Evolutionary conservation across 305 asterid species (phyloP).

Genomic region (Solanum hybrid): DNA sequence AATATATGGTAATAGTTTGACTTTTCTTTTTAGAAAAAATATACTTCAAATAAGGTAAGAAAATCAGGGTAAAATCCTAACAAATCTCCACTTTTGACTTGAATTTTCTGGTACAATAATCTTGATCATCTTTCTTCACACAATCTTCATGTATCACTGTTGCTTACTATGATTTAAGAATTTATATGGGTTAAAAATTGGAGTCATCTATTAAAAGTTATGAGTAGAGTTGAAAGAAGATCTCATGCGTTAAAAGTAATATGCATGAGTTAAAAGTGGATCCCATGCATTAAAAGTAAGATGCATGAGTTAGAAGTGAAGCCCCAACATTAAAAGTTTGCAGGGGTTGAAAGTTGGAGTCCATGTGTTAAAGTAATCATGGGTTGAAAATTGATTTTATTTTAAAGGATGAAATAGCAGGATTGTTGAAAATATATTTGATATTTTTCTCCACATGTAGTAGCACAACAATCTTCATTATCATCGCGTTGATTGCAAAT

Average conservation of each 20-base stretch:
- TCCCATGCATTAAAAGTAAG: no score
- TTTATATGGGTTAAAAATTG: no score
- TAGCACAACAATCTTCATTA: neutral
- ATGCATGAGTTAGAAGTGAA: no score
- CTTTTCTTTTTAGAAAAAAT: no score
- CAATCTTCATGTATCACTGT: neutral
- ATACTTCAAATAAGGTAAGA: no score
- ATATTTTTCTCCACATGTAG: neutral
- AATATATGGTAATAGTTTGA: neutral
- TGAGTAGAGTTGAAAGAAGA: neutral
- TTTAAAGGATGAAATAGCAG: neutral
- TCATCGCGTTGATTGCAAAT: neutral
- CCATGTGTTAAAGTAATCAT: neutral
- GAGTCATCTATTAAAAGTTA: neutral
- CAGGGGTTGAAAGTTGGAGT: neutral
- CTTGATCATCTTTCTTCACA: neutral
- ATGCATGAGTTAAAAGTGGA: neutral
- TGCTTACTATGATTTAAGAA: no score
- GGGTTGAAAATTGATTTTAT: neutral
- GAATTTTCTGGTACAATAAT: no score
- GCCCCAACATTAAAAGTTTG: neutral
- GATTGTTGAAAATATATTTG: neutral
- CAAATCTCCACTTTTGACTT: no score
- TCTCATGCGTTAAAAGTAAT: neutral
- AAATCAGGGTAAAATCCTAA: no score